Base-by-base conservation (phyloP, 768 basidiomycete genomes). In the Hypholoma fasciculare region DNA sequence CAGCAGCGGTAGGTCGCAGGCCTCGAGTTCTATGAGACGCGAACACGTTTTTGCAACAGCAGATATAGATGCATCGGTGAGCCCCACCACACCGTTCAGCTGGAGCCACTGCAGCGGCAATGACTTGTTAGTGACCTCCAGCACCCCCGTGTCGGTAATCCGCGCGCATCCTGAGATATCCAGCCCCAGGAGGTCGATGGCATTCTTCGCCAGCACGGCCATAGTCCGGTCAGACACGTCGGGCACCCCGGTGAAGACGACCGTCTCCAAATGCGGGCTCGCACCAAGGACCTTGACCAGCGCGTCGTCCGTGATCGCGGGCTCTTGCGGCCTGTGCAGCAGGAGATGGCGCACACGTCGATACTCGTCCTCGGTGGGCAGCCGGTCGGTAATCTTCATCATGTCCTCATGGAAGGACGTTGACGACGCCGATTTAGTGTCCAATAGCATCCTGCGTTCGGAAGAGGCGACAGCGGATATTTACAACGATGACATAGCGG, bases 21-120 rank as follows among this genome's bases (percentile, higher is more conserved):
- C 74, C 67, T 97, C 94, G 60, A 96, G 77, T 71, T 96, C 94
- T 54, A 89, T 76, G 23, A 97, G 83, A 58, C 83, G 81, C 4
- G 90, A 85, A 68, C 92, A 93, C 9, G 84, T 79, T 55, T 84
- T 87, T 16, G 86, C 88, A 62, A 97, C 82, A 12, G 85, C 82
- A 57, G 86, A 85, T 58, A 96, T 78, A 37, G 78, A 78, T 9
- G 77, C 73, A 64, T 82, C 82, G 30, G 81, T 84, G 43, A 96
- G 70, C n/a, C 81, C 79, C 23, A 79, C 78, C 53, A 90, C 81
- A 14, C 85, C 85, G 62, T 84, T 88, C 57, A 96, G 72, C 64
- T 87, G 87, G 57, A 96, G 78, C 77, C 89, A 85, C 57, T 90
- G 82, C 37, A 98, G 74, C 17, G 85, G 79, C 23, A 84, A 84